Percentiles rank a stretch among this genome's conserved stretches.
phyloP scores from a whole-genome alignment of 2,329 filamentous ascomycete species.

The Trichoderma sp. region DNA sequence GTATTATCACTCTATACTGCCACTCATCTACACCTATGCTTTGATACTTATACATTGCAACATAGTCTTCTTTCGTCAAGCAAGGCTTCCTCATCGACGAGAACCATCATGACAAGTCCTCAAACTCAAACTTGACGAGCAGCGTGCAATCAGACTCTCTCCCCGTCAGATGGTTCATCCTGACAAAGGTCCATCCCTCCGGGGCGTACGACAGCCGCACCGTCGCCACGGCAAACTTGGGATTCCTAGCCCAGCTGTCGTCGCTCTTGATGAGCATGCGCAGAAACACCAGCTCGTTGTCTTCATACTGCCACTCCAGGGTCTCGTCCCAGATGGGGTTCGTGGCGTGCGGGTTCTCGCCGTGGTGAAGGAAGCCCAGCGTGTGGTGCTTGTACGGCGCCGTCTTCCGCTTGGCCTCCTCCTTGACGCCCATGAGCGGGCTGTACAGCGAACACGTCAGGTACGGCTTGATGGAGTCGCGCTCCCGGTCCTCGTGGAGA shows the following conservation, averaged over 20 bases:
- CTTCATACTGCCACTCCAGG: conserved; percentile 68
- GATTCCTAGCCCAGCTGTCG: conserved; percentile 62
- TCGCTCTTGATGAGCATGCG: conserved; percentile 68
- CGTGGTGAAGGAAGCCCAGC: conserved; percentile 56
- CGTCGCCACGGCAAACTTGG: conserved; percentile 61
- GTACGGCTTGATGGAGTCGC: conserved; percentile 62
- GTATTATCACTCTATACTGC: neutral
- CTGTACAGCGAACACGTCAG: conserved; percentile 66
- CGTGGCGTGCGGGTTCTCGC: conserved; percentile 58
- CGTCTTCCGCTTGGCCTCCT: conserved; percentile 53
- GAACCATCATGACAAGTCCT: no score
- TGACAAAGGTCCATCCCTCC: conserved; percentile 63
- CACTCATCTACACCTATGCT: neutral
- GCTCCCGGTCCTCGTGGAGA: conserved; percentile 51
- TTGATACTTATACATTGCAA: neutral
- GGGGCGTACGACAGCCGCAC: conserved; percentile 60
- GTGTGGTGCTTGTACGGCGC: conserved; percentile 60
- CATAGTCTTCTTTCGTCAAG: neutral
- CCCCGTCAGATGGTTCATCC: conserved; percentile 66
- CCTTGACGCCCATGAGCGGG: conserved; percentile 38
- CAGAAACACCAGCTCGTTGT: conserved; percentile 66
- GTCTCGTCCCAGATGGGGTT: conserved; percentile 68
- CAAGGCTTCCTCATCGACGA: no score
- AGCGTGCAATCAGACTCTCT: conserved; percentile 64
- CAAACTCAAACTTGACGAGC: conserved; percentile 62